Evolutionary conservation across 163 green algal species (phyloP).

Genomic region (Chlamydomonas reinhardtii): DNA sequence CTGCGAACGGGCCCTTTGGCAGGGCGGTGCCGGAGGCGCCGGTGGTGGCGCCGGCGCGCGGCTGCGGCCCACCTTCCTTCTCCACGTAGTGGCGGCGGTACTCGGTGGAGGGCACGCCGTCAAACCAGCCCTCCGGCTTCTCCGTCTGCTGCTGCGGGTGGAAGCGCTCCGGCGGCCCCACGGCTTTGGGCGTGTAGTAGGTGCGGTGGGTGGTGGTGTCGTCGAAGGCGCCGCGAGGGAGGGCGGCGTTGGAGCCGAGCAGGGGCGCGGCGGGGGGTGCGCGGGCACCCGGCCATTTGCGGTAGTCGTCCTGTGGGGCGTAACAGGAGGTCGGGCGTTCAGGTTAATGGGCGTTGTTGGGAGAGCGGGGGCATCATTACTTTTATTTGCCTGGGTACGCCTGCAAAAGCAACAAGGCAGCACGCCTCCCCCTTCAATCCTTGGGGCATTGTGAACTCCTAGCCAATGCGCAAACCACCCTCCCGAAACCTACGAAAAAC

Average conservation of each 20-base stretch:
- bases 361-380: no score
- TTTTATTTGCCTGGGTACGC: no score
- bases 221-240: constrained; percentile 32
- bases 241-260: not conserved
- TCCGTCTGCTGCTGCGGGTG: constrained; percentile 16
- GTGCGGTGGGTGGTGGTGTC: constrained; percentile 39
- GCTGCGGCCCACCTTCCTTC: constrained; percentile 19
- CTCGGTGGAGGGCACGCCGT: constrained; percentile 23
- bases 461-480: no score
- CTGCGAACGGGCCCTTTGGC: constrained; percentile 14
- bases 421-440: no score
- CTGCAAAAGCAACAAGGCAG: no score
- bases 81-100: constrained; percentile 26
- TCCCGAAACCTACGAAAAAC: no score
- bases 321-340: no score
- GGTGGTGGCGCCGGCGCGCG: constrained; percentile 8
- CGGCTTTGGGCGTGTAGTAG: constrained; percentile 42
- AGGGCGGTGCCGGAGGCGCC: constrained; percentile 4
- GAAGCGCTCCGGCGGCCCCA: not conserved
- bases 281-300: constrained; percentile 14
- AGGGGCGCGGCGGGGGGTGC: not conserved
- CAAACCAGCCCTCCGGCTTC: constrained; percentile 41
- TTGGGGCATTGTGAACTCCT: no score
- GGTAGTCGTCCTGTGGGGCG: constrained; percentile 21
- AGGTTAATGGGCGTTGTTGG: no score